A percentile compares a stretch with the other conserved stretches of the same genome.
Evolutionary conservation across 306 rosid genomes (phyloP).

Genomic region (Quercus mongolica): DNA sequence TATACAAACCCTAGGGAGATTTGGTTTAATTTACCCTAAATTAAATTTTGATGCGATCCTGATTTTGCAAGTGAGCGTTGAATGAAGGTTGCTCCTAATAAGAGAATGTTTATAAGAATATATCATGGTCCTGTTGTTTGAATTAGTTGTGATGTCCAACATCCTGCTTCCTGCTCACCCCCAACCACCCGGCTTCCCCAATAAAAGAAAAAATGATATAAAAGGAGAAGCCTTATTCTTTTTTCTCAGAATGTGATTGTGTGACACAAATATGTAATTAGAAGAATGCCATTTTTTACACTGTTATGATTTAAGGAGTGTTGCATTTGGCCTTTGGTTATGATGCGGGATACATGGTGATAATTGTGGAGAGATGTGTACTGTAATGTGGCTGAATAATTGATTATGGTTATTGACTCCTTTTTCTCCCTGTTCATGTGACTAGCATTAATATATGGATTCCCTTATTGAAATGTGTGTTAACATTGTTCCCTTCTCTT

Average conservation of each 20-base stretch:
- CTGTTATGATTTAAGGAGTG: not conserved
- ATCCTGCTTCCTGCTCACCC: not conserved
- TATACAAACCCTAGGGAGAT: too few relatives aligned
- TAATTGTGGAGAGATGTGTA: not conserved
- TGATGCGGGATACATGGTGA: not conserved
- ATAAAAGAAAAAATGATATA: not conserved
- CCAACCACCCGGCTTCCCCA: too few relatives aligned
- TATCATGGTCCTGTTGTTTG: not conserved
- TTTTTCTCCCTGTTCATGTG: not conserved
- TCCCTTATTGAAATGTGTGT: constrained; percentile 16
- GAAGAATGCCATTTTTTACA: not conserved
- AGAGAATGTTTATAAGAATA: not conserved
- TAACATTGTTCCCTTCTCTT: constrained; percentile 21
- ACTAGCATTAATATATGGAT: not conserved
- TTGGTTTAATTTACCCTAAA: too few relatives aligned
- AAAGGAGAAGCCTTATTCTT: not conserved
- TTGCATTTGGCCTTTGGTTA: not conserved
- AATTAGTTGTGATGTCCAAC: not conserved
- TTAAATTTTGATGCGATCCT: not conserved
- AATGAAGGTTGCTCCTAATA: not conserved
- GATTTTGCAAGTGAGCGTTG: not conserved
- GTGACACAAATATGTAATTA: not conserved
- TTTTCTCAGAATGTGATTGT: not conserved
- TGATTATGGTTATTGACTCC: not conserved
- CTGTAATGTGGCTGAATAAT: not conserved